Evolutionary conservation across 495 filamentous ascomycete genomes (phyloP).

Genomic region (Penicillium samsonianum): DNA sequence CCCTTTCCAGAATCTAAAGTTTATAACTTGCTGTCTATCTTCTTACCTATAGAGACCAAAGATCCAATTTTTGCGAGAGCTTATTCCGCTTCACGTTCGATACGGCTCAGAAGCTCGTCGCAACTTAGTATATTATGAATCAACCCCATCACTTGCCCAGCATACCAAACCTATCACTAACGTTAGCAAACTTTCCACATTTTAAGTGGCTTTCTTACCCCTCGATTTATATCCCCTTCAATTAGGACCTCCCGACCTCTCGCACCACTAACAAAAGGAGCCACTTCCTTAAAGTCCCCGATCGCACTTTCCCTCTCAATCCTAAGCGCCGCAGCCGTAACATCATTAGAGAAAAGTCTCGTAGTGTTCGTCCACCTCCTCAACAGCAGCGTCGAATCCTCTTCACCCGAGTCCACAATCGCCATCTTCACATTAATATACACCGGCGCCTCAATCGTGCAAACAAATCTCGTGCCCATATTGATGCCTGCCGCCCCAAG

Average conservation of each 20-base stretch:
- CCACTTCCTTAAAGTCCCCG: slow-evolving; percentile 89
- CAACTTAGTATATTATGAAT: slow-evolving; percentile 71
- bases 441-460: slow-evolving; percentile 86
- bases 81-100: slow-evolving; percentile 57
- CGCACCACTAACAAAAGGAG: slow-evolving; percentile 87
- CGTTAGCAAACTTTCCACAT: slow-evolving; percentile 9
- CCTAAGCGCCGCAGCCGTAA: slow-evolving; percentile 74
- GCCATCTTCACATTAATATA: slow-evolving; percentile 90
- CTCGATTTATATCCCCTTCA: slow-evolving; percentile 86
- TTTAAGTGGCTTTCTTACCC: slow-evolving; percentile 56
- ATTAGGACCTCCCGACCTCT: slow-evolving; percentile 86
- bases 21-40: no score
- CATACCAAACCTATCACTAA: slow-evolving; percentile 61
- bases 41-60: no score
- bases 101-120: slow-evolving; percentile 54
- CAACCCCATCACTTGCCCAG: slow-evolving; percentile 67
- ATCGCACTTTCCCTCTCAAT: slow-evolving; percentile 80
- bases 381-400: slow-evolving; percentile 83
- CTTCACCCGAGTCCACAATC: slow-evolving; percentile 86
- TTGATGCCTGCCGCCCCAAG: slow-evolving; percentile 94
- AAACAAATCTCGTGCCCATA: slow-evolving; percentile 92
- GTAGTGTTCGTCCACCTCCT: slow-evolving; percentile 91
- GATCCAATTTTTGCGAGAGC: no score
- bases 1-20: no score
- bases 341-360: slow-evolving; percentile 84